These are phyloP conservation scores for Filobasidium floriforme DNA, from an alignment of 768 basidiomycete genomes.

Conservation along the genomic window DNA sequence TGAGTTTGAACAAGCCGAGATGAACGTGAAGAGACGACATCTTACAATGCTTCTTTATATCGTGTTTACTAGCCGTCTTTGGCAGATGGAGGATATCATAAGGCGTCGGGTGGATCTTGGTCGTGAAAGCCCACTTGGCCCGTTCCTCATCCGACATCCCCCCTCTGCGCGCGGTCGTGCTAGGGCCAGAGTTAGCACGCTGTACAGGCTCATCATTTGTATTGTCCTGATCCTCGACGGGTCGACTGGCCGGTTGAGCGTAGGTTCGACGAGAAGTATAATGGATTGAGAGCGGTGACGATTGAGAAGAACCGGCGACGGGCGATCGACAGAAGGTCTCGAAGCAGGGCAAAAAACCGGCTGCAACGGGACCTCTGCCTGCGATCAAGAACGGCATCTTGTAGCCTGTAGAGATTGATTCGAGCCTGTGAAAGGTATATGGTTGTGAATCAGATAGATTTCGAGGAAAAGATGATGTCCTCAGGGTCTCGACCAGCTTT, in stretches of 20 bases:
- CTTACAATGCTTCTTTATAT: constrained; percentile 40
- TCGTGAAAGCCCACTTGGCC: constrained; percentile 12
- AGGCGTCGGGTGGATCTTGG: constrained; percentile 26
- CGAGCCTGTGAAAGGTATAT: no score
- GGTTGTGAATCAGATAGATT: no score
- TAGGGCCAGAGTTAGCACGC: neutral
- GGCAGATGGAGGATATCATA: constrained; percentile 40
- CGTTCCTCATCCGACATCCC: neutral
- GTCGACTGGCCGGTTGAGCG: neutral
- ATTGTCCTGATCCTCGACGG: neutral
- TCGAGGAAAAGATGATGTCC: no score
- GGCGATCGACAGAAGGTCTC: neutral
- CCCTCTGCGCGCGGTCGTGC: neutral
- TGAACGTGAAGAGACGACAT: constrained; percentile 14
- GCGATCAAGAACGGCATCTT: neutral
- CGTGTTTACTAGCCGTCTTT: constrained; percentile 26
- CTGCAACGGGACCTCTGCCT: neutral
- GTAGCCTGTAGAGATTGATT: no score
- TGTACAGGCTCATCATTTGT: neutral
- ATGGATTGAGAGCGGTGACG: neutral
- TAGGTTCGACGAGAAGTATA: neutral
- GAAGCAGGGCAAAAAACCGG: neutral
- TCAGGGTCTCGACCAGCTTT: no score
- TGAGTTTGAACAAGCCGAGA: neutral
- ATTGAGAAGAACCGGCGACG: neutral